phyloP scores from a whole-genome alignment of 202 grass and related monocot genomes.

The Schoenoplectus tabernaemontani region DNA sequence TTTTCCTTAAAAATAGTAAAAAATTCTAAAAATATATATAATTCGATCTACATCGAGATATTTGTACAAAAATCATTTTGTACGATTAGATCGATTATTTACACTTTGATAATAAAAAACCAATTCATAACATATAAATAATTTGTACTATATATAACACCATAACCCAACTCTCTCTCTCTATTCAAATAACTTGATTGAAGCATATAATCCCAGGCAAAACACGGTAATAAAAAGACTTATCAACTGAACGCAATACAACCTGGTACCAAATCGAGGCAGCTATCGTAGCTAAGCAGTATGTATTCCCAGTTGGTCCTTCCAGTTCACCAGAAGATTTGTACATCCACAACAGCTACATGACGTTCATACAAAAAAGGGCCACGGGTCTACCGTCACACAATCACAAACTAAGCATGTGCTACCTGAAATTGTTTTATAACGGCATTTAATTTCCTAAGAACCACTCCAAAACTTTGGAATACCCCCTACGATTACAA shows the following conservation, averaged over 20 bases:
- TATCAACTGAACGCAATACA: not conserved
- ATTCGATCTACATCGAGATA: no score
- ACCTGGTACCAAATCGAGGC: not conserved
- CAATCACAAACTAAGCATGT: conserved; percentile 12
- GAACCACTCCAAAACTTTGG: not conserved
- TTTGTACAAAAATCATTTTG: no score
- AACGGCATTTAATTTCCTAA: not conserved
- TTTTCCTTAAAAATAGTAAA: no score
- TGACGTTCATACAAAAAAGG: not conserved
- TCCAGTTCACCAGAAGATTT: no score
- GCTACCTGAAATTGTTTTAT: conserved; percentile 1
- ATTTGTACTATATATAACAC: no score
- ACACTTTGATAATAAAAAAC: no score
- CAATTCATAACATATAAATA: no score
- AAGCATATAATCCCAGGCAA: not conserved
- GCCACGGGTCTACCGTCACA: not conserved
- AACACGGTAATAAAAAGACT: not conserved
- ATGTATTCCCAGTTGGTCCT: no score
- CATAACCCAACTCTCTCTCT: no score
- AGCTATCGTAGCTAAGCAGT: not conserved
- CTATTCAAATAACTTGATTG: not conserved
- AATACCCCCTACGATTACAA: not conserved
- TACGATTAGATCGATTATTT: no score
- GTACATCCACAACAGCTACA: not conserved
- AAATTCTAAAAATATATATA: no score